These are phyloP conservation scores for Echeveria elegans DNA, from an alignment of 164 flowering plant species.

Conservation along the genomic window DNA sequence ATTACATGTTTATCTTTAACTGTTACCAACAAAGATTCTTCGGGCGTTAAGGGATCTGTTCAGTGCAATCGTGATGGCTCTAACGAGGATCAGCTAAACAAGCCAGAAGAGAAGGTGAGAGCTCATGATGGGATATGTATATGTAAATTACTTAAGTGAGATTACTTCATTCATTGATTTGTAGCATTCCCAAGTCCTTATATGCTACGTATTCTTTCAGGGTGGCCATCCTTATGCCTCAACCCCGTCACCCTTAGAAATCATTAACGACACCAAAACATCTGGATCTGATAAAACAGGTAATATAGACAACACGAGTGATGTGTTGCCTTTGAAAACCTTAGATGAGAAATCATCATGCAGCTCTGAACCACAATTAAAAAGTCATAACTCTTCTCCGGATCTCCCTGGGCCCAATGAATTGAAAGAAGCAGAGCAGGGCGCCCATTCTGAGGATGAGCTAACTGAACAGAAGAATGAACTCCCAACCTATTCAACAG, in stretches of 20 bases:
- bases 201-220: background rate
- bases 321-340: background rate
- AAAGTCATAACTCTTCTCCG: too few relatives aligned
- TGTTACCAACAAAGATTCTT: constrained; percentile 21
- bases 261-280: background rate
- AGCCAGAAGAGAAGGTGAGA: constrained; percentile 24
- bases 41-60: constrained; percentile 11
- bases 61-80: constrained; percentile 36
- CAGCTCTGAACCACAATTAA: background rate
- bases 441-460: too few relatives aligned
- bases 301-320: background rate
- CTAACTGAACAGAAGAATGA: too few relatives aligned
- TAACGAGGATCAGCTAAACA: constrained; percentile 38
- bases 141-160: background rate
- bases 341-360: too few relatives aligned
- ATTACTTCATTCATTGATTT: too few relatives aligned
- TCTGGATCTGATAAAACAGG: background rate
- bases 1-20: constrained; percentile 14
- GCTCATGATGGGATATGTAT: constrained; percentile 29
- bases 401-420: too few relatives aligned
- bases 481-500: too few relatives aligned
- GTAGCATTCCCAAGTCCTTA: too few relatives aligned
- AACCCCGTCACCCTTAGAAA: background rate
- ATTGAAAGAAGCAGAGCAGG: too few relatives aligned
- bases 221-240: background rate